Conservation (phyloP, 768 basidiomycete species). For the Tubosaeta brunneosetosa region DNA sequence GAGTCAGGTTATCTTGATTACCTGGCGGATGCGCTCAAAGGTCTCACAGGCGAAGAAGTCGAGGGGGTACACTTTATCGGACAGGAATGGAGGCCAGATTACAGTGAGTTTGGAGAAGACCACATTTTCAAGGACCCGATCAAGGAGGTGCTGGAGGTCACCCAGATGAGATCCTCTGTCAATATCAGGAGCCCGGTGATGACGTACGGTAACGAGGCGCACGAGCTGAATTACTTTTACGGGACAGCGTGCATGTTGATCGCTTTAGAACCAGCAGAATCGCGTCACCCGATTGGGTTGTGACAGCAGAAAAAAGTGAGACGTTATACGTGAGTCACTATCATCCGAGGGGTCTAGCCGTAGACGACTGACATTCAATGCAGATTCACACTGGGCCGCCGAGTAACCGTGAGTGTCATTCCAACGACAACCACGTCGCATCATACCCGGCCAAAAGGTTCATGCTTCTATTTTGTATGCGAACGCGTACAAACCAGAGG, state of each 20-base stretch:
- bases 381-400: too few relatives aligned
- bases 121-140: neutral
- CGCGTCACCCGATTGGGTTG: neutral
- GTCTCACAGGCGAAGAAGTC: neutral
- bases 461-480: too few relatives aligned
- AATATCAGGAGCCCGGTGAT: neutral
- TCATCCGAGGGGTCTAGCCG: too few relatives aligned
- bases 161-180: constrained; percentile 9
- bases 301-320: neutral
- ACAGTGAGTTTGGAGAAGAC: too few relatives aligned
- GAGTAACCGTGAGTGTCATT: too few relatives aligned
- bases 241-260: constrained; percentile 15
- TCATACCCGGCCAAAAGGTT: too few relatives aligned
- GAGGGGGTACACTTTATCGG: constrained; percentile 5
- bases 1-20: neutral
- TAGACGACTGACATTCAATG: too few relatives aligned
- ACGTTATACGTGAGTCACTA: too few relatives aligned
- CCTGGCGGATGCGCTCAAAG: neutral
- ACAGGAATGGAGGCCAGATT: too few relatives aligned
- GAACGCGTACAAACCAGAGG: too few relatives aligned
- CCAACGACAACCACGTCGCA: too few relatives aligned
- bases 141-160: constrained; percentile 9
- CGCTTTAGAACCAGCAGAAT: neutral
- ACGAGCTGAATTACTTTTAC: constrained; percentile 5
- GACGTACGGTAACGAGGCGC: constrained; percentile 3